Evolutionary conservation across 495 filamentous ascomycete species (phyloP).

Genomic region (Annulohypoxylon stygium): DNA sequence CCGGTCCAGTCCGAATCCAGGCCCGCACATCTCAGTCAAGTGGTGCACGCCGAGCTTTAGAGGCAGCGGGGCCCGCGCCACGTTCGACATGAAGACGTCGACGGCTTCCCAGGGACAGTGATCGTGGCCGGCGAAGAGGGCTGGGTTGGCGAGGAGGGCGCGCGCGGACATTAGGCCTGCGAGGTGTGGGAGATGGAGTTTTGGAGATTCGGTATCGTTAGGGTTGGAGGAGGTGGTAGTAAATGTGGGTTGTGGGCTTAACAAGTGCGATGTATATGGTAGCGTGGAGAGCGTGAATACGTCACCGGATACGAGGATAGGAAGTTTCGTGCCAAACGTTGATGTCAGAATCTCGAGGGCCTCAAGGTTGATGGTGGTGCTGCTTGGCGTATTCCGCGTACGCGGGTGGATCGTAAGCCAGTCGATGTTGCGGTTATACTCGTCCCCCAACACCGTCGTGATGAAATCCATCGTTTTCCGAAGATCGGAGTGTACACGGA

Average conservation of each 20-base stretch:
- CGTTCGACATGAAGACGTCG: conserved; percentile 67
- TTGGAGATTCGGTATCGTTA: conserved; percentile 34
- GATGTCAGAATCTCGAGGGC: conserved; percentile 68
- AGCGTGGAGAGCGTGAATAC: conserved; percentile 65
- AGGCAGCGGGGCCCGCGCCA: conserved; percentile 66
- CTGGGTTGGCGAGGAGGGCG: conserved; percentile 72
- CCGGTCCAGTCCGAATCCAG: conserved; percentile 62
- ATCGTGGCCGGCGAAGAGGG: conserved; percentile 67
- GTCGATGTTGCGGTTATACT: conserved; percentile 63
- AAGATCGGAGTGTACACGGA: conserved; percentile 72
- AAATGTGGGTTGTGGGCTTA: conserved; percentile 44
- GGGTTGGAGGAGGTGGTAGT: conserved; percentile 47
- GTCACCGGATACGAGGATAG: conserved; percentile 73
- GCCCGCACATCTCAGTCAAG: conserved; percentile 71
- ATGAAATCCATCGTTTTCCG: conserved; percentile 64
- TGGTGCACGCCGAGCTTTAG: conserved; percentile 73
- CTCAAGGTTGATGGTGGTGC: conserved; percentile 68
- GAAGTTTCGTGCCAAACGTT: conserved; percentile 61
- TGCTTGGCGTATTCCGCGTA: conserved; percentile 66
- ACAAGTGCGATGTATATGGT: conserved; percentile 58
- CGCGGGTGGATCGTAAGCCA: conserved; percentile 76
- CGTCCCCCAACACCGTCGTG: conserved; percentile 61
- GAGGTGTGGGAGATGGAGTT: conserved; percentile 53
- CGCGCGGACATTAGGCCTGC: conserved; percentile 74
- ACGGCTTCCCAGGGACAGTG: conserved; percentile 71